Conservation (phyloP, 2,329 filamentous ascomycete genomes). For the Hymenotorrendiella dingleyae region DNA sequence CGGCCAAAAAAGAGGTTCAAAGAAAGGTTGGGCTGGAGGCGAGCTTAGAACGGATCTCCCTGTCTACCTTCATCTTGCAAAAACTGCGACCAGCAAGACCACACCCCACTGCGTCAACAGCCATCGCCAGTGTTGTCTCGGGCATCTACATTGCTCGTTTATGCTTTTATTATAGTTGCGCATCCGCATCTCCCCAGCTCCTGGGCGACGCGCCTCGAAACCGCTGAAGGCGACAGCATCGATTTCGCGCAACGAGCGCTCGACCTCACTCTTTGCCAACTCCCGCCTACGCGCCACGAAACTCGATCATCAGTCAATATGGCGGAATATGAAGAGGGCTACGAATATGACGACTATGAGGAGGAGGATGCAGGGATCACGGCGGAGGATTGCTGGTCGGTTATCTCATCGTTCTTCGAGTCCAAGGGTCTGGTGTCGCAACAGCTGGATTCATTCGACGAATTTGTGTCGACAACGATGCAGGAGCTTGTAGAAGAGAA, state of each 20-base stretch:
- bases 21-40: slow-evolving; percentile 1
- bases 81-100: neutral
- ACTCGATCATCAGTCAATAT: slow-evolving; percentile 18
- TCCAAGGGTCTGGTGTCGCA: slow-evolving; percentile 93
- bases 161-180: slow-evolving; percentile 13
- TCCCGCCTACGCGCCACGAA: neutral
- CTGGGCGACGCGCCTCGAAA: slow-evolving; percentile 16
- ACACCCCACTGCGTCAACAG: neutral
- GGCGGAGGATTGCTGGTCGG: slow-evolving; percentile 96
- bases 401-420: slow-evolving; percentile 96
- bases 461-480: slow-evolving; percentile 90
- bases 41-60: no score
- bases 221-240: slow-evolving; percentile 12
- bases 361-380: slow-evolving; percentile 72
- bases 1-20: neutral
- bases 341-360: slow-evolving; percentile 63
- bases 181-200: slow-evolving; percentile 11
- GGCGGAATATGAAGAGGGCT: slow-evolving; percentile 42
- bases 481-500: slow-evolving; percentile 93
- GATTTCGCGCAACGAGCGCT: slow-evolving; percentile 11
- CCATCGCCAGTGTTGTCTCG: neutral
- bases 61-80: neutral
- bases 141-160: slow-evolving; percentile 9
- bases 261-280: neutral
- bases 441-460: slow-evolving; percentile 96